Percentiles rank a stretch among this genome's conserved stretches.
These are phyloP conservation scores for Chrysoporthe austroafricana DNA, from an alignment of 2,329 filamentous ascomycete species.

Conservation along the genomic window DNA sequence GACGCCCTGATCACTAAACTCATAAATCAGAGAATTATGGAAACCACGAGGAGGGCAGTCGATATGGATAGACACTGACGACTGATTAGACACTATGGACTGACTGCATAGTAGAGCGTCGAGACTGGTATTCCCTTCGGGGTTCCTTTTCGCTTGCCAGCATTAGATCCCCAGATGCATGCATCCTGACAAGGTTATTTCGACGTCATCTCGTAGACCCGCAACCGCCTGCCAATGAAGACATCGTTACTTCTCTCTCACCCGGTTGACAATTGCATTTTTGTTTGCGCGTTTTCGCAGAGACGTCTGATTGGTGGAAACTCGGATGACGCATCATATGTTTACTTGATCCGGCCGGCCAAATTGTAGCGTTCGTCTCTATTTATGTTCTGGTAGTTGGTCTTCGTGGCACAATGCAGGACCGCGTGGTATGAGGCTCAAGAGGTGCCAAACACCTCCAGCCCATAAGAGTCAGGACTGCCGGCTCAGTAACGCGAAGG, in stretches of 20 bases:
- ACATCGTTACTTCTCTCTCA: neutral
- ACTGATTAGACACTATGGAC: neutral
- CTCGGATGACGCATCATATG: neutral
- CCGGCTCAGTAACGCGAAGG: neutral
- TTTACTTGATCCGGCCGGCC: neutral
- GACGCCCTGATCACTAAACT: neutral
- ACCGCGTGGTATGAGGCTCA: too few relatives aligned
- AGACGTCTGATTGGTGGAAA: conserved; percentile 13
- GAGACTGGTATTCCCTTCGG: neutral
- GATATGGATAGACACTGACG: neutral
- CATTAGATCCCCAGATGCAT: too few relatives aligned
- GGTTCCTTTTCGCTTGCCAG: too few relatives aligned
- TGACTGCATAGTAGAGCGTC: neutral
- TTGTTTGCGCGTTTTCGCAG: neutral
- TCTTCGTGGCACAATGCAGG: too few relatives aligned
- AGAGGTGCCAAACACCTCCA: too few relatives aligned
- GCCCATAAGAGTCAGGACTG: neutral
- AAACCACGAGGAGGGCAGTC: neutral
- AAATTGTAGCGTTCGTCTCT: neutral
- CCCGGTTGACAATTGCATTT: neutral
- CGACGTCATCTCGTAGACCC: neutral
- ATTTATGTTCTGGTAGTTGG: too few relatives aligned
- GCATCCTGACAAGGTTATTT: too few relatives aligned
- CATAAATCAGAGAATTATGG: neutral
- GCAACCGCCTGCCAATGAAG: neutral